These are phyloP conservation scores for Candida vartiovaarae DNA, from an alignment of 805 yeast genomes.

Conservation along the genomic window DNA sequence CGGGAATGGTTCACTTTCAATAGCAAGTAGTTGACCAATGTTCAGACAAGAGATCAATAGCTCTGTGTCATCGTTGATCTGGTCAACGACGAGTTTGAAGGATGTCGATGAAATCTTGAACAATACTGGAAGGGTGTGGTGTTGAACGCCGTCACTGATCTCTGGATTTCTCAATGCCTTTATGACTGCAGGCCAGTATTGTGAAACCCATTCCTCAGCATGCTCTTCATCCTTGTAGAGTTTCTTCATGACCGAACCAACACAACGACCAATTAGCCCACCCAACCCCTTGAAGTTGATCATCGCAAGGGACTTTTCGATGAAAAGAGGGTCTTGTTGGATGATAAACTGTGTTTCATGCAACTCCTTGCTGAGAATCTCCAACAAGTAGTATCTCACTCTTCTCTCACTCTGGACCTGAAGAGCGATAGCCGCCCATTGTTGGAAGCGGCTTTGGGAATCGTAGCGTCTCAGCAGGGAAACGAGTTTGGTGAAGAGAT, in stretches of 20 bases:
- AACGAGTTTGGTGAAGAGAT: conserved; percentile 49
- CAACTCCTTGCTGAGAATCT: conserved; percentile 43
- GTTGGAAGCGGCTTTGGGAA: conserved; percentile 22
- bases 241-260: conserved; percentile 34
- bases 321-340: conserved; percentile 37
- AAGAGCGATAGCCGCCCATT: conserved; percentile 43
- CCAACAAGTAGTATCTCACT: conserved; percentile 55
- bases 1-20: conserved; percentile 45
- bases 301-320: conserved; percentile 37
- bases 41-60: conserved; percentile 48
- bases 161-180: conserved; percentile 7
- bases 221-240: conserved; percentile 26
- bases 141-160: conserved; percentile 38
- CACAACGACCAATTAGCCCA: conserved; percentile 55
- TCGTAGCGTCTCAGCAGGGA: conserved; percentile 28
- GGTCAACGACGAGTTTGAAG: conserved; percentile 32
- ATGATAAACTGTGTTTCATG: conserved; percentile 35
- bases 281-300: conserved; percentile 58
- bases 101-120: conserved; percentile 45
- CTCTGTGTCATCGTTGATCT: conserved; percentile 25
- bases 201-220: conserved; percentile 16
- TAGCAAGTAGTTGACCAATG: conserved; percentile 55
- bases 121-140: conserved; percentile 56
- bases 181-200: conserved; percentile 19
- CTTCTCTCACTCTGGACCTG: conserved; percentile 44